Conservation (phyloP, 495 filamentous ascomycete genomes). For the Aspergillus haitiensis region DNA sequence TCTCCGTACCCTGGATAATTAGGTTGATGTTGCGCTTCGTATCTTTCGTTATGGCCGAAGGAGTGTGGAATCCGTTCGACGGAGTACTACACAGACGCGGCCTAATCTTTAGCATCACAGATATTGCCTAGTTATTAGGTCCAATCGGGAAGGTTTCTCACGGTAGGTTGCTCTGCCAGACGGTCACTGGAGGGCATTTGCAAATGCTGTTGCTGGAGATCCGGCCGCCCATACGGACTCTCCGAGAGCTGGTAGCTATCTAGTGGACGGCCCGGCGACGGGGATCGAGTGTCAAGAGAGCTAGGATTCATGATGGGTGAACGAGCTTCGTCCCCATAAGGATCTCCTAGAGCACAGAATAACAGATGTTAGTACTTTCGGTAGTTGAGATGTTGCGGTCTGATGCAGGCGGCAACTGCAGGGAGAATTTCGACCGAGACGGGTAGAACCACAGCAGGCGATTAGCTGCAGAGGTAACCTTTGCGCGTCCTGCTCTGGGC, state of each 20-base stretch:
- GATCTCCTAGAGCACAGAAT: slow-evolving; percentile 31
- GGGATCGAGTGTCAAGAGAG: slow-evolving; percentile 56
- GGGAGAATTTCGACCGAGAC: neutral
- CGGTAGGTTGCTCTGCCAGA: slow-evolving; percentile 70
- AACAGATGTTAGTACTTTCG: slow-evolving; percentile 17
- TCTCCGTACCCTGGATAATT: slow-evolving; percentile 53
- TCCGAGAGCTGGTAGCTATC: slow-evolving; percentile 73
- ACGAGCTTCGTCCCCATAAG: slow-evolving; percentile 61
- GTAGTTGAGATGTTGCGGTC: neutral
- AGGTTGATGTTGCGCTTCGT: slow-evolving; percentile 52
- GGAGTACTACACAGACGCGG: slow-evolving; percentile 59
- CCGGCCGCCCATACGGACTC: slow-evolving; percentile 53
- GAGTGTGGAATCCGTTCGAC: slow-evolving; percentile 73
- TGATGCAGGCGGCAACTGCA: slow-evolving; percentile 1
- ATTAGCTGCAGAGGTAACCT: neutral
- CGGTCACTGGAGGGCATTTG: slow-evolving; percentile 73
- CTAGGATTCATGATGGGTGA: slow-evolving; percentile 51
- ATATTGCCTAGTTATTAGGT: neutral
- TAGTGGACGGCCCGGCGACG: slow-evolving; percentile 57
- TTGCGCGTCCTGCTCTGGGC: neutral
- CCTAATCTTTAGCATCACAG: slow-evolving; percentile 1
- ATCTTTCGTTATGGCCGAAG: slow-evolving; percentile 67
- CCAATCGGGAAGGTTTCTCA: slow-evolving; percentile 38
- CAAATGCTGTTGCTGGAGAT: slow-evolving; percentile 42
- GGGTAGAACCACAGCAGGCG: slow-evolving; percentile 3